Conservation (phyloP, 2,329 filamentous ascomycete species). For the Fusarium sp. region DNA sequence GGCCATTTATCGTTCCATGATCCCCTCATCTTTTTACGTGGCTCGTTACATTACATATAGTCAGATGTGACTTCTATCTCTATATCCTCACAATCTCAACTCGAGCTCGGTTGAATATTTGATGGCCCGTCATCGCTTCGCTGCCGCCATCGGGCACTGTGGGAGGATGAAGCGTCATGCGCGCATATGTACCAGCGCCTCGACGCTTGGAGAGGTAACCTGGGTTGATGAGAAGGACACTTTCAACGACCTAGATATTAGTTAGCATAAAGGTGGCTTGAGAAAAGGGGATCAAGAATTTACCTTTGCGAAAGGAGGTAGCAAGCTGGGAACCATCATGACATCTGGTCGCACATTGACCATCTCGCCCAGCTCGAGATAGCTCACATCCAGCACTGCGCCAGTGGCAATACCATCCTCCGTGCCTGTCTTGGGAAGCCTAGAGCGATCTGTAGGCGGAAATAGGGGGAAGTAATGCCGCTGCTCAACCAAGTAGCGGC, state of each 20-base stretch:
- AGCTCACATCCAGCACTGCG: slow-evolving; percentile 83
- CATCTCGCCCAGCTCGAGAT: slow-evolving; percentile 92
- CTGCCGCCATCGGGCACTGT: slow-evolving; percentile 68
- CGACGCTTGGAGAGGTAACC: slow-evolving; percentile 87
- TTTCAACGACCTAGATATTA: slow-evolving; percentile 80
- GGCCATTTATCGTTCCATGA: slow-evolving; percentile 4
- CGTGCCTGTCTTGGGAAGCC: slow-evolving; percentile 73
- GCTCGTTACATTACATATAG: slow-evolving; percentile 36
- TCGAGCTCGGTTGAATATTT: slow-evolving; percentile 83
- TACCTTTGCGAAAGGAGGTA: slow-evolving; percentile 92
- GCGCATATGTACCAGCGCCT: slow-evolving; percentile 87
- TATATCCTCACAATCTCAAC: slow-evolving; percentile 89
- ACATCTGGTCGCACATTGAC: slow-evolving; percentile 87
- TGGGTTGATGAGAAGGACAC: slow-evolving; percentile 90
- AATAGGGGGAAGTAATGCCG: slow-evolving; percentile 92
- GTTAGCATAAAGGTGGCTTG: slow-evolving; percentile 18
- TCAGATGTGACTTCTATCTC: slow-evolving; percentile 25
- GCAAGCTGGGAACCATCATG: slow-evolving; percentile 81
- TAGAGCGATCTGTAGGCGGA: slow-evolving; percentile 78
- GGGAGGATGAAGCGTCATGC: slow-evolving; percentile 79
- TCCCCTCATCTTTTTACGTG: slow-evolving; percentile 24
- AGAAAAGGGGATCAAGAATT: slow-evolving; percentile 40
- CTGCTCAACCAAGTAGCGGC: slow-evolving; percentile 86
- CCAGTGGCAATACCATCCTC: slow-evolving; percentile 74
- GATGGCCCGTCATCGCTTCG: slow-evolving; percentile 74